These are phyloP conservation scores for Dacryopinax primogenitus DNA, from an alignment of 768 basidiomycete species.

Conservation along the genomic window DNA sequence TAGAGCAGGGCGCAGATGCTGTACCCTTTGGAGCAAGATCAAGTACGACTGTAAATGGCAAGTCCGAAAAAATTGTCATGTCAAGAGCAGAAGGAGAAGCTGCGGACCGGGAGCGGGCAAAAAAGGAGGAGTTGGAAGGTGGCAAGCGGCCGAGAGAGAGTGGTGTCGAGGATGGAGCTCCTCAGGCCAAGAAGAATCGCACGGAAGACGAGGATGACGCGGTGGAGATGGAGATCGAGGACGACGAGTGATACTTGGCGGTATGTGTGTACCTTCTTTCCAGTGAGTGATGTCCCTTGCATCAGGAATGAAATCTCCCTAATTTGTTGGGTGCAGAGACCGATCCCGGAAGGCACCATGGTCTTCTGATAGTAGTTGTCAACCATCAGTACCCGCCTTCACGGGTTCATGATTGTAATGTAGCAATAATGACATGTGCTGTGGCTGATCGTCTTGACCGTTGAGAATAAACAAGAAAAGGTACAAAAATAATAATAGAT, in stretches of 20 bases:
- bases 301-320: too few relatives aligned
- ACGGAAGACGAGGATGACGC: constrained; percentile 48
- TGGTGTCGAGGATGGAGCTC: constrained; percentile 38
- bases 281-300: too few relatives aligned
- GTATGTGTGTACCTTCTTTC: too few relatives aligned
- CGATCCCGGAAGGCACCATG: too few relatives aligned
- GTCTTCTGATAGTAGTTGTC: too few relatives aligned
- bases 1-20: constrained; percentile 56
- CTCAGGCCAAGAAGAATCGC: constrained; percentile 51
- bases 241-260: constrained; percentile 40
- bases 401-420: too few relatives aligned
- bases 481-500: too few relatives aligned
- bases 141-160: constrained; percentile 39
- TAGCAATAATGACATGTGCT: too few relatives aligned
- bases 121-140: constrained; percentile 20
- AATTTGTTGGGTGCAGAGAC: too few relatives aligned
- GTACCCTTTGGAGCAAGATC: constrained; percentile 8
- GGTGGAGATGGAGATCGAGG: constrained; percentile 91
- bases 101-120: constrained; percentile 46
- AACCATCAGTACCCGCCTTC: too few relatives aligned
- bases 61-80: constrained; percentile 16
- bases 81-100: constrained; percentile 29
- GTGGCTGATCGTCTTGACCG: too few relatives aligned
- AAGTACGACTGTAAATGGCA: constrained; percentile 37
- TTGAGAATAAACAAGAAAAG: too few relatives aligned